Conservation (phyloP, 179 eudicot species). For the Silene coronaria region DNA sequence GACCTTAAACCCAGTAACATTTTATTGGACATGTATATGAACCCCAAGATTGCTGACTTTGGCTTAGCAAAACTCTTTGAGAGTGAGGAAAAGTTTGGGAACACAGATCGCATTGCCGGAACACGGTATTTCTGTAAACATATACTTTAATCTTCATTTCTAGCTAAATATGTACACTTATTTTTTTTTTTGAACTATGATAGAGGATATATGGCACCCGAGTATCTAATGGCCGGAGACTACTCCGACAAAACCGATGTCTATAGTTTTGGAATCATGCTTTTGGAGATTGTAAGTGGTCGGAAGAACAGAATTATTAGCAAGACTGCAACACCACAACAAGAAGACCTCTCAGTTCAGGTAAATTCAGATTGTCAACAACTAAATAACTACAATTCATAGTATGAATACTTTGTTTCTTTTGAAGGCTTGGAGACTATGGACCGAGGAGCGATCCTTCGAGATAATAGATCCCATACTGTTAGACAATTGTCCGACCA, state of each 20-base stretch:
- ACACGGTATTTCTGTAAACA: conserved; percentile 18
- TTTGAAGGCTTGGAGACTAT: conserved; percentile 45
- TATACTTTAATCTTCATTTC: background rate
- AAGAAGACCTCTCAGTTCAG: background rate
- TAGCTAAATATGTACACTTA: background rate
- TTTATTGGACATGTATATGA: conserved; percentile 29
- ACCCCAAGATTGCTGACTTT: conserved; percentile 37
- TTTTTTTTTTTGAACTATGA: background rate
- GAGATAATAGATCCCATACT: conserved; percentile 32
- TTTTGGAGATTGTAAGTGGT: background rate
- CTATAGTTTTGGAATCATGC: background rate
- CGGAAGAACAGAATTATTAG: background rate
- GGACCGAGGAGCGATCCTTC: conserved; percentile 29
- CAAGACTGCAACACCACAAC: background rate
- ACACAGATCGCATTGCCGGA: conserved; percentile 25
- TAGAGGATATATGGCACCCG: background rate
- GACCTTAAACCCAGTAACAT: conserved; percentile 43
- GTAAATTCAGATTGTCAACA: background rate
- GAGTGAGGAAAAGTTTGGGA: conserved; percentile 26
- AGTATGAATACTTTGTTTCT: background rate
- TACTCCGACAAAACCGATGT: background rate
- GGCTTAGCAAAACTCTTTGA: conserved; percentile 35
- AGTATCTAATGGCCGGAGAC: background rate
- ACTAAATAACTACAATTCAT: background rate
- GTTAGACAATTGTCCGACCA: background rate